Conservation (phyloP, 352 stramenopile genomes). For the Phytopythium litorale region DNA sequence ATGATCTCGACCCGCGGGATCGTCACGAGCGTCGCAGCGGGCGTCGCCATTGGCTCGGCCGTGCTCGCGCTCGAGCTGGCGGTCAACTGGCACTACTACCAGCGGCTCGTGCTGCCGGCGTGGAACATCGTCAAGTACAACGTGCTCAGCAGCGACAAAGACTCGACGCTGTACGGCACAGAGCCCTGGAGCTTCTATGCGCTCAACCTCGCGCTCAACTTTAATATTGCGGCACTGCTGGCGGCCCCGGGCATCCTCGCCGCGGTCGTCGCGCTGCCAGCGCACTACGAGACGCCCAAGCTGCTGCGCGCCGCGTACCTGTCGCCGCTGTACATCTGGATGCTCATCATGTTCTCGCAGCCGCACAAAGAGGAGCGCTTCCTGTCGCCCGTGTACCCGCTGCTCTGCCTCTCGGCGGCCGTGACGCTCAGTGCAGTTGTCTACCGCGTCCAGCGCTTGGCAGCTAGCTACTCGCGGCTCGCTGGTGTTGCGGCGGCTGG, state of each 20-base stretch:
- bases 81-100: constrained; percentile 81
- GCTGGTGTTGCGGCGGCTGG: neutral
- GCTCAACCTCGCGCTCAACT: constrained; percentile 95
- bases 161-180: constrained; percentile 97
- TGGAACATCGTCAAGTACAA: constrained; percentile 98
- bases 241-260: constrained; percentile 35
- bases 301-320: constrained; percentile 40
- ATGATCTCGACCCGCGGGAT: constrained; percentile 54
- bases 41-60: constrained; percentile 53
- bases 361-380: constrained; percentile 99
- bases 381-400: constrained; percentile 94
- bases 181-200: constrained; percentile 95
- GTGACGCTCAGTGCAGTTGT: constrained; percentile 58
- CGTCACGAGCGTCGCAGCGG: constrained; percentile 39
- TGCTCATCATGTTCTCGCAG: constrained; percentile 91
- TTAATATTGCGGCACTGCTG: constrained; percentile 87
- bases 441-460: constrained; percentile 26
- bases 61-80: constrained; percentile 81
- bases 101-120: constrained; percentile 72
- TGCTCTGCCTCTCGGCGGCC: constrained; percentile 82
- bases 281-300: constrained; percentile 25
- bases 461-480: constrained; percentile 5
- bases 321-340: constrained; percentile 86
- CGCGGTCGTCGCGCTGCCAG: constrained; percentile 27
- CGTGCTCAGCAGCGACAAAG: constrained; percentile 81